These are phyloP conservation scores for Stenogyne calaminthoides DNA, from an alignment of 305 asterid genomes.

Conservation along the genomic window DNA sequence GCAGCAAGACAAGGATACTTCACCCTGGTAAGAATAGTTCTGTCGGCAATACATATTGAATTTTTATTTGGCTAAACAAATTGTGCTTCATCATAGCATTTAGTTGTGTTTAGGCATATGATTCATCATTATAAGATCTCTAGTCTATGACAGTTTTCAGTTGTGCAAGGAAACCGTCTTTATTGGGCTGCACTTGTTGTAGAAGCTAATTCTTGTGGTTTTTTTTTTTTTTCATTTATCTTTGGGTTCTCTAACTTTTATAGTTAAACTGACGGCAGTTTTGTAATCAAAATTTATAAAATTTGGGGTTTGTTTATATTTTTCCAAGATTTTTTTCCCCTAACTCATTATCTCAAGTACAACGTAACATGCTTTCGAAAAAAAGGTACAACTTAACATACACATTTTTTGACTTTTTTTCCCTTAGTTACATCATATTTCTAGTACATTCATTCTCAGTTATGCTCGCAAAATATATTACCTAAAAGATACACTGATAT, in stretches of 20 bases:
- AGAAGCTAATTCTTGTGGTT: not conserved
- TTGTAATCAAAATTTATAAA: not conserved
- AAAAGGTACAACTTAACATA: not conserved
- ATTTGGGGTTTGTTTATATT: not conserved
- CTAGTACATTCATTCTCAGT: not conserved
- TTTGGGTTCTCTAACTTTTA: not conserved
- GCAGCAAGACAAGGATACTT: constrained; percentile 92
- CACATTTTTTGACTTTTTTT: not conserved
- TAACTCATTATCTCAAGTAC: not conserved
- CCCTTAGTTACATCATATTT: not conserved
- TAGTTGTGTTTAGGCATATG: not conserved
- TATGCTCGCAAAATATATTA: not conserved
- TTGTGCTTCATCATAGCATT: not conserved
- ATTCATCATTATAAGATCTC: not conserved
- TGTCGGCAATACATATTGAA: not conserved
- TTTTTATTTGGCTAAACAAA: not conserved
- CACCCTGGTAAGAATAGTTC: constrained; percentile 59
- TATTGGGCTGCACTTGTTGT: not conserved
- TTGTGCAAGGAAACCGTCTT: not conserved
- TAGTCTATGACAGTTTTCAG: not conserved
- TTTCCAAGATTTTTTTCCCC: not conserved
- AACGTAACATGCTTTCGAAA: not conserved
- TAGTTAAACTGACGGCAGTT: not conserved
- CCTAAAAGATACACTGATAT: not conserved
- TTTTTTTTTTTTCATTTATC: not conserved